Percentiles rank a stretch among this genome's conserved stretches.
phyloP scores from a whole-genome alignment of 768 basidiomycete species.

The Leccinum pellstonianum region DNA sequence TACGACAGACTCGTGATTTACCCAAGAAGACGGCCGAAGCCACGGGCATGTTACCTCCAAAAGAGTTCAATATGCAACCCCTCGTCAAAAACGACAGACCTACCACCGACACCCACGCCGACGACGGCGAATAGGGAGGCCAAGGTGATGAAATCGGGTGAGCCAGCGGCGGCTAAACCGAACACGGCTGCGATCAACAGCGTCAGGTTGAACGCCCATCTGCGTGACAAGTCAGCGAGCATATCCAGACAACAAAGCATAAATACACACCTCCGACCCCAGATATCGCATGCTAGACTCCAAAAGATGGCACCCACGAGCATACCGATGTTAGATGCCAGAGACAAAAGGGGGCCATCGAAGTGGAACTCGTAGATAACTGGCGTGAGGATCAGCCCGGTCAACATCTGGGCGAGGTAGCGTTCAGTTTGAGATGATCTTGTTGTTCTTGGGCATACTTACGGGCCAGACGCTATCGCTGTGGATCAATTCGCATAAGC shows the following conservation, averaged over 20 bases:
- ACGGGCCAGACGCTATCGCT: constrained; percentile 40
- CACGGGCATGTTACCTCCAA: constrained; percentile 52
- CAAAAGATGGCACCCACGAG: constrained; percentile 50
- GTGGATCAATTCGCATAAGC: no score
- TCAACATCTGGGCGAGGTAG: constrained; percentile 32
- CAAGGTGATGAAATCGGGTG: constrained; percentile 46
- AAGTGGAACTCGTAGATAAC: constrained; percentile 49
- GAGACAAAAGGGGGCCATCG: constrained; percentile 45
- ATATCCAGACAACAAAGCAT: constrained; percentile 18
- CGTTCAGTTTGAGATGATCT: background rate
- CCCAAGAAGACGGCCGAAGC: constrained; percentile 54
- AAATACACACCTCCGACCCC: constrained; percentile 43
- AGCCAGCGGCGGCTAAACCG: constrained; percentile 48
- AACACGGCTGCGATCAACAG: constrained; percentile 54
- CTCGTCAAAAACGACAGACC: background rate
- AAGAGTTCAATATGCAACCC: background rate
- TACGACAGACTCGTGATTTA: constrained; percentile 11
- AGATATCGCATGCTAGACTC: constrained; percentile 50
- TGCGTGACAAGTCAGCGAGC: constrained; percentile 23
- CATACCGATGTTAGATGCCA: constrained; percentile 53
- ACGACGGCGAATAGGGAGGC: constrained; percentile 46
- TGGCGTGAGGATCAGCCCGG: constrained; percentile 47
- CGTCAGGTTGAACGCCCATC: constrained; percentile 55
- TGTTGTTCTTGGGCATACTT: constrained; percentile 5
- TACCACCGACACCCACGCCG: constrained; percentile 49